Percentiles rank a stretch among this genome's conserved stretches.
These are phyloP conservation scores for Tetracladium maxilliforme DNA, from an alignment of 2,329 filamentous ascomycete species.

Conservation along the genomic window DNA sequence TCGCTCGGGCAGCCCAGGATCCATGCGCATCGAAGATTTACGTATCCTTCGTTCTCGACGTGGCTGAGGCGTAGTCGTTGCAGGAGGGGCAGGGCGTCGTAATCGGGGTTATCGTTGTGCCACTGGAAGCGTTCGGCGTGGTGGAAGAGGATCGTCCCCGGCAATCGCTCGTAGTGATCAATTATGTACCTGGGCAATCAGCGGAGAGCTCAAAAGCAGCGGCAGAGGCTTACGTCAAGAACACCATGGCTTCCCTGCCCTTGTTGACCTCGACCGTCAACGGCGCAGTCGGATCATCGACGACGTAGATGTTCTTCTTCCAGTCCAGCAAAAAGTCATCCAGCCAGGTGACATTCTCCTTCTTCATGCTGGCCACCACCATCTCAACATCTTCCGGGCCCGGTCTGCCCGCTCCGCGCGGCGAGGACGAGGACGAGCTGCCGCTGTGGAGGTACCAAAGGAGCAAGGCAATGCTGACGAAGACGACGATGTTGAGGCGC, in stretches of 20 bases:
- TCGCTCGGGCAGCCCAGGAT: slow-evolving; percentile 37
- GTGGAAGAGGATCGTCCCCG: slow-evolving; percentile 28
- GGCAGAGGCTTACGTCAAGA: slow-evolving; percentile 22
- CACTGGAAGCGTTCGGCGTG: slow-evolving; percentile 29
- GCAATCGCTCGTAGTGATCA: slow-evolving; percentile 29
- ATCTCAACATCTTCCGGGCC: no score
- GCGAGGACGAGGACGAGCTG: no score
- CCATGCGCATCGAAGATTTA: slow-evolving; percentile 46
- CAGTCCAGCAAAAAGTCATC: no score
- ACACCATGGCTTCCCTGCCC: slow-evolving; percentile 36
- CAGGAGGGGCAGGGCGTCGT: slow-evolving; percentile 36
- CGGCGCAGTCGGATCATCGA: slow-evolving; percentile 28
- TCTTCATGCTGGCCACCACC: no score
- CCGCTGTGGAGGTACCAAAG: no score
- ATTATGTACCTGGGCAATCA: slow-evolving; percentile 24
- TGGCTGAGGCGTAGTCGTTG: slow-evolving; percentile 30
- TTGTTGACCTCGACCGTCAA: slow-evolving; percentile 34
- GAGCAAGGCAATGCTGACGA: no score
- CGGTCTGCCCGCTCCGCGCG: no score
- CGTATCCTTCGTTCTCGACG: slow-evolving; percentile 38
- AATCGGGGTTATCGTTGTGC: slow-evolving; percentile 36
- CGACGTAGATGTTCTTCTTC: no score
- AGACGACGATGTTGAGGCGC: no score
- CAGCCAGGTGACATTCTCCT: no score
- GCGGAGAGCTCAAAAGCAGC: background rate